Conservation (phyloP, 2,329 filamentous ascomycete species). For the Claviceps fusiformis region DNA sequence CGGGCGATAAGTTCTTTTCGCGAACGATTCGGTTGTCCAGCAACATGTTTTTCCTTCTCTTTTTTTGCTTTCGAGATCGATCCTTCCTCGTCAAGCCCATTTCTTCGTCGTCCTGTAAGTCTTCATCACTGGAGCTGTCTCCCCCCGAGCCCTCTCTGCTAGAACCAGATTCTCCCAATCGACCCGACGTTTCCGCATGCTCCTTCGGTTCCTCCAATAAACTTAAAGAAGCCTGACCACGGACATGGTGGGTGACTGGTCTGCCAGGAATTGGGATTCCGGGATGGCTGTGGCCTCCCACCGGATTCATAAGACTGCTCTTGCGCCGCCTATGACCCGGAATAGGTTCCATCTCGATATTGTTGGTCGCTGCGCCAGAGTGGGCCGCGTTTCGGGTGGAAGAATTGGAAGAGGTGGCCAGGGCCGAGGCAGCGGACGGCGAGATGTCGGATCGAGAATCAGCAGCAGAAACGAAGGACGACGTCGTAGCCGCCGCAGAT, state of each 20-base stretch:
- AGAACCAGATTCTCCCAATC: constrained; percentile 1
- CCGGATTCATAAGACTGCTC: constrained; percentile 37
- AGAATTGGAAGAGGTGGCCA: constrained; percentile 7
- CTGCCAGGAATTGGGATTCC: constrained; percentile 11
- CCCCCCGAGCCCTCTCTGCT: constrained; percentile 24
- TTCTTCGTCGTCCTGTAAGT: constrained; percentile 76
- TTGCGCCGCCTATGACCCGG: constrained; percentile 40
- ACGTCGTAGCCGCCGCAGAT: neutral
- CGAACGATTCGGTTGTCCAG: constrained; percentile 57
- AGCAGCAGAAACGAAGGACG: constrained; percentile 1
- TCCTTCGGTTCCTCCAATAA: constrained; percentile 31
- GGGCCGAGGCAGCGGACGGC: constrained; percentile 2
- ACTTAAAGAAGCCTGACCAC: constrained; percentile 7
- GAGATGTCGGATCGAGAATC: constrained; percentile 1
- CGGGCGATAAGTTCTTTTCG: constrained; percentile 46
- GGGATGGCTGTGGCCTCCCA: constrained; percentile 10
- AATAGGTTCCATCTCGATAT: constrained; percentile 45
- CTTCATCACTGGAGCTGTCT: constrained; percentile 55
- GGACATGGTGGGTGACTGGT: constrained; percentile 4
- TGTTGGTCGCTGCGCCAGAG: constrained; percentile 15
- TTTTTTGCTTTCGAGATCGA: constrained; percentile 51
- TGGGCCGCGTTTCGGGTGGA: constrained; percentile 5
- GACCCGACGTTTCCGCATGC: constrained; percentile 11
- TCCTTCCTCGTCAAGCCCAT: constrained; percentile 68
- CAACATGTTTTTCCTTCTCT: constrained; percentile 52